These are phyloP conservation scores for Dalbergia cultrata DNA, from an alignment of 306 rosid genomes.

Conservation along the genomic window DNA sequence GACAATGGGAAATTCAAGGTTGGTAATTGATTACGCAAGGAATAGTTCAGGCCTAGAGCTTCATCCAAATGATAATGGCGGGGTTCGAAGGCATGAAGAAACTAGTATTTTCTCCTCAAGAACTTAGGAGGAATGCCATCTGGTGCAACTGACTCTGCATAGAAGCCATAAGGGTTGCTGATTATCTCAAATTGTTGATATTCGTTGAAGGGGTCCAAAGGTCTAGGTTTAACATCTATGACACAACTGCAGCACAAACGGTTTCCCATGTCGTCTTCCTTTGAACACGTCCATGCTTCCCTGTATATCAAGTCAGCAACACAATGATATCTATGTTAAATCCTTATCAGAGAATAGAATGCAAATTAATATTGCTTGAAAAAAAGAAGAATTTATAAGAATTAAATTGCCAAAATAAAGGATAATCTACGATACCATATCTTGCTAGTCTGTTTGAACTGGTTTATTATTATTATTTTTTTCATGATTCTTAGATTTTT, in stretches of 20 bases:
- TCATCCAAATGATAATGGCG: constrained; percentile 40
- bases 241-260: constrained; percentile 30
- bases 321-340: too few relatives aligned
- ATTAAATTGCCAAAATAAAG: too few relatives aligned
- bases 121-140: constrained; percentile 55
- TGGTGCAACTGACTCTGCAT: constrained; percentile 45
- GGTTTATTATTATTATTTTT: too few relatives aligned
- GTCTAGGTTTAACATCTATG: constrained; percentile 41
- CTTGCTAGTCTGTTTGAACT: too few relatives aligned
- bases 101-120: constrained; percentile 52
- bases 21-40: constrained; percentile 51
- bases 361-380: too few relatives aligned
- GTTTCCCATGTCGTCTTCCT: constrained; percentile 44
- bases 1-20: constrained; percentile 42
- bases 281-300: constrained; percentile 56
- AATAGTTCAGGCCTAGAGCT: constrained; percentile 58
- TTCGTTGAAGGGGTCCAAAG: constrained; percentile 43
- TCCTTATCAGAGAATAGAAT: too few relatives aligned
- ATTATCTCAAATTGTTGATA: constrained; percentile 52
- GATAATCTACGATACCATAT: too few relatives aligned
- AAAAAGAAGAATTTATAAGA: too few relatives aligned
- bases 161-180: constrained; percentile 31
- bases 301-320: constrained; percentile 35
- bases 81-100: constrained; percentile 17
- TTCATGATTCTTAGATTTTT: too few relatives aligned